Percentiles rank a stretch among this genome's conserved stretches.
Evolutionary conservation across 257 asterid genomes (phyloP).

Genomic region (Nyctanthes arbortristis): DNA sequence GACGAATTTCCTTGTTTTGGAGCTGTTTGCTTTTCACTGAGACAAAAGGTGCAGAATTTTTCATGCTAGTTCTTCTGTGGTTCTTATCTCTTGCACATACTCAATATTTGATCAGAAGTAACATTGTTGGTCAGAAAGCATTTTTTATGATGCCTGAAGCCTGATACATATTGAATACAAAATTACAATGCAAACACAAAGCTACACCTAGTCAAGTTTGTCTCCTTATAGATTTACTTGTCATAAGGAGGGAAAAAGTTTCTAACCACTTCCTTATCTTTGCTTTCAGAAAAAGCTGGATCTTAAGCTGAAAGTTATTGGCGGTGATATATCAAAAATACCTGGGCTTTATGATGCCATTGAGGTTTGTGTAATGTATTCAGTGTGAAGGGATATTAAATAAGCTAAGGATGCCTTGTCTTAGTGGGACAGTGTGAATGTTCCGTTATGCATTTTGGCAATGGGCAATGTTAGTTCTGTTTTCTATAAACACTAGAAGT

Average conservation of each 20-base stretch:
- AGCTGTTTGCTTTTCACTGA: slow-evolving; percentile 86
- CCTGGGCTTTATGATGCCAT: slow-evolving; percentile 99
- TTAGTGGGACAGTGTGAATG: background rate
- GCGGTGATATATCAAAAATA: slow-evolving; percentile 87
- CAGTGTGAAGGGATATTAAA: background rate
- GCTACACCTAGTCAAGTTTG: slow-evolving; percentile 13
- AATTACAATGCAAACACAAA: too few species aligned
- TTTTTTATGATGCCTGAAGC: background rate
- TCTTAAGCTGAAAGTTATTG: slow-evolving; percentile 92
- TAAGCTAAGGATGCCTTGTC: slow-evolving; percentile 6
- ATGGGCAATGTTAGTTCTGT: background rate
- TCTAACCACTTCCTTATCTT: slow-evolving; percentile 26
- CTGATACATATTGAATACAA: background rate
- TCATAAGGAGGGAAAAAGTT: slow-evolving; percentile 16
- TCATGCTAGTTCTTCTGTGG: slow-evolving; percentile 13
- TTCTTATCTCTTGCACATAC: slow-evolving; percentile 26
- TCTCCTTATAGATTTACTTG: background rate
- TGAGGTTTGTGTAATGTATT: slow-evolving; percentile 58
- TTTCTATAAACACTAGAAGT: background rate
- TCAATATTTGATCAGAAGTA: slow-evolving; percentile 1
- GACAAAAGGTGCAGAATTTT: slow-evolving; percentile 63
- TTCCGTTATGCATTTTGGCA: slow-evolving; percentile 5
- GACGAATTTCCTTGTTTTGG: slow-evolving; percentile 99
- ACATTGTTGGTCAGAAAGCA: background rate
- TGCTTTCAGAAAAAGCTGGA: slow-evolving; percentile 90